Base-by-base conservation (phyloP, 805 yeast genomes). In the Danielozyma ontarioensis region DNA sequence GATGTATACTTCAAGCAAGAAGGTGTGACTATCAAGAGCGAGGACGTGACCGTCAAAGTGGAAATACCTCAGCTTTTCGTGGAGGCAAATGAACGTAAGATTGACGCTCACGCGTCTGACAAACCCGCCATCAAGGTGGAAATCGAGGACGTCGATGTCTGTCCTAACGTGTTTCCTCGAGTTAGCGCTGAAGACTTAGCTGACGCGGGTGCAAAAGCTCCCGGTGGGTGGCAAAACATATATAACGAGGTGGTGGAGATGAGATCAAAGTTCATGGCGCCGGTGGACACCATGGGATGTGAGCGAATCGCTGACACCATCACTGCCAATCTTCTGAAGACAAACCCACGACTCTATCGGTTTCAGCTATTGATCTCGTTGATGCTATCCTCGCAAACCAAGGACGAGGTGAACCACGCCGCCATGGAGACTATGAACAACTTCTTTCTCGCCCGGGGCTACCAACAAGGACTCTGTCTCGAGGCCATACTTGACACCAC, bases 261-360 rank as follows among this genome's bases (percentile, higher is more conserved):
- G 93, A 67, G 97, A 38, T 45, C 68, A 3, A 65, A 68, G 32
- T 68, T 81, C 11, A 56, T 60, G n/a, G 78, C 97, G 0, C 96
- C 97, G 0, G 97, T 89, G 2, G 97, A 89, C 51, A 69, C 78
- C 0, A 78, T 85, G 73, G 97, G 97, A 4, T 87, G 96, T 54
- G 88, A 83, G 16, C 65, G 68, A 18, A 65, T 75, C 31, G 76
- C 79, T 0, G 59, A 63, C 15, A 55, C 68, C 3, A 61, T 74
- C 13, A 57, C 52, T 11, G 67, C 68, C 2, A 48, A 50, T 6
- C 34, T 71, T 5, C 59, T 50, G 21, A 27, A 30, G 5, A 32
- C 24, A 0, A 53, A 60, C 18, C 76, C 78, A 2, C 50, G 52
- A 13, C 43, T 57, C 1, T 75, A 58, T 48, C 66, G 96, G 31